Conservation (phyloP, 805 yeast species). For the Metschnikowia matae region DNA sequence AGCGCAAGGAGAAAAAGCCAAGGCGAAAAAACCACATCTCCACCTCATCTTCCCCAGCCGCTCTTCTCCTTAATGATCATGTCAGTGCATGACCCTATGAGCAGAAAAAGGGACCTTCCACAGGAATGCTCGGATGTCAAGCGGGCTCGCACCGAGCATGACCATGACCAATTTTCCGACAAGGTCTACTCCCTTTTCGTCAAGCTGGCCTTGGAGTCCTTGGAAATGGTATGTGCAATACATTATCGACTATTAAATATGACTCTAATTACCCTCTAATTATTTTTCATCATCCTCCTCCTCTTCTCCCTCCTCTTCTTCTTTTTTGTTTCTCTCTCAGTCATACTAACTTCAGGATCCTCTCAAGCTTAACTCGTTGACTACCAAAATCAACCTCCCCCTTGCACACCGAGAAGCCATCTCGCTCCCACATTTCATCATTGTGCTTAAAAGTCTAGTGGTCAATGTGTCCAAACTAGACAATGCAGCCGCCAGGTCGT, state of each 20-base stretch:
- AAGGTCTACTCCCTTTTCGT: constrained; percentile 46
- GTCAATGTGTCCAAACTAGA: constrained; percentile 68
- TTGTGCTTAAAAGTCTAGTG: constrained; percentile 55
- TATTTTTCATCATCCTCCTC: too few species aligned
- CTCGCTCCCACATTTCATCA: constrained; percentile 46
- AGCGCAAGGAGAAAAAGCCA: constrained; percentile 5
- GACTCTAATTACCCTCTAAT: too few species aligned
- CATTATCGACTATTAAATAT: too few species aligned
- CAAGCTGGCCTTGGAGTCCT: constrained; percentile 62
- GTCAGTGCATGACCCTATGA: constrained; percentile 36
- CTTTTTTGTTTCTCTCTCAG: too few species aligned
- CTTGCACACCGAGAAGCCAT: constrained; percentile 50
- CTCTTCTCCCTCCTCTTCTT: too few species aligned
- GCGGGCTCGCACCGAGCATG: constrained; percentile 17
- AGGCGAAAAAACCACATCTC: constrained; percentile 7
- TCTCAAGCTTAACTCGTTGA: constrained; percentile 53
- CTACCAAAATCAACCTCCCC: constrained; percentile 57
- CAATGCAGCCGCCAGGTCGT: constrained; percentile 44
- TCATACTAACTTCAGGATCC: constrained; percentile 34
- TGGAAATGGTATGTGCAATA: constrained; percentile 48
- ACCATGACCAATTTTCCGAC: constrained; percentile 26
- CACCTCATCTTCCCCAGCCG: constrained; percentile 10
- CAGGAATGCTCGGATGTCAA: constrained; percentile 18
- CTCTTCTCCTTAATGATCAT: constrained; percentile 26
- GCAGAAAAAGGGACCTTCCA: constrained; percentile 27